A percentile compares a stretch with the other conserved stretches of the same genome.
phyloP scores from a whole-genome alignment of 1,139 yeast genomes.

The Magnusiomyces magnusii region DNA sequence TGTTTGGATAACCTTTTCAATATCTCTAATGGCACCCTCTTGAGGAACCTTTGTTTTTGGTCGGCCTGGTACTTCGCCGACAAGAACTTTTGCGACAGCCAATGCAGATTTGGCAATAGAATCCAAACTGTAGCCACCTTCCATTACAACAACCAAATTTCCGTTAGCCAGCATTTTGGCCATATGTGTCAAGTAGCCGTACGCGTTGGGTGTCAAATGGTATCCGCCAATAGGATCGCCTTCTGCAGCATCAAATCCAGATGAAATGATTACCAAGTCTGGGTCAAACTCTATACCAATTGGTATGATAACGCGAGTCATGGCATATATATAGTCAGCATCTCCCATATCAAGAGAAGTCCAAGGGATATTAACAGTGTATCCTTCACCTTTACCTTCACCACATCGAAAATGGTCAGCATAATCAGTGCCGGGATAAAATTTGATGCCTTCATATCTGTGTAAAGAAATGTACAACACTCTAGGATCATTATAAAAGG shows the following conservation, averaged over 20 bases:
- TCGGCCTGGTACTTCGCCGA: slow-evolving; percentile 93
- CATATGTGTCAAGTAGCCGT: slow-evolving; percentile 94
- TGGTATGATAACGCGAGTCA: slow-evolving; percentile 82
- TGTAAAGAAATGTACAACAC: slow-evolving; percentile 88
- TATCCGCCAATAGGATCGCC: slow-evolving; percentile 99
- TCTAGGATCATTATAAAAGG: slow-evolving; percentile 81
- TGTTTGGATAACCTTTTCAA: slow-evolving; percentile 70
- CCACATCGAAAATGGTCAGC: slow-evolving; percentile 81
- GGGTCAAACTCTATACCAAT: slow-evolving; percentile 86
- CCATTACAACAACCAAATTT: slow-evolving; percentile 78
- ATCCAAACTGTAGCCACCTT: slow-evolving; percentile 94
- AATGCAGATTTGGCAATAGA: slow-evolving; percentile 86
- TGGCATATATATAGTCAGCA: slow-evolving; percentile 92
- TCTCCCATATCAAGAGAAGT: slow-evolving; percentile 88
- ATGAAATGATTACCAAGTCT: slow-evolving; percentile 82
- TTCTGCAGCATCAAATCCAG: slow-evolving; percentile 98
- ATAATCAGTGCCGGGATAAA: slow-evolving; percentile 85
- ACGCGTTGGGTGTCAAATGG: slow-evolving; percentile 91
- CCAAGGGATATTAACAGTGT: slow-evolving; percentile 90
- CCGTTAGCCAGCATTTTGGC: slow-evolving; percentile 84
- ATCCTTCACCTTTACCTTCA: slow-evolving; percentile 79
- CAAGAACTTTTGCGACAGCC: slow-evolving; percentile 82
- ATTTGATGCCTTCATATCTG: slow-evolving; percentile 84
- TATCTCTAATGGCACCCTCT: slow-evolving; percentile 58
- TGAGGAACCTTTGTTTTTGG: slow-evolving; percentile 64